Percentiles rank a stretch among this genome's conserved stretches.
phyloP scores from a whole-genome alignment of 441 rosid genomes.

The Populus hybrid region DNA sequence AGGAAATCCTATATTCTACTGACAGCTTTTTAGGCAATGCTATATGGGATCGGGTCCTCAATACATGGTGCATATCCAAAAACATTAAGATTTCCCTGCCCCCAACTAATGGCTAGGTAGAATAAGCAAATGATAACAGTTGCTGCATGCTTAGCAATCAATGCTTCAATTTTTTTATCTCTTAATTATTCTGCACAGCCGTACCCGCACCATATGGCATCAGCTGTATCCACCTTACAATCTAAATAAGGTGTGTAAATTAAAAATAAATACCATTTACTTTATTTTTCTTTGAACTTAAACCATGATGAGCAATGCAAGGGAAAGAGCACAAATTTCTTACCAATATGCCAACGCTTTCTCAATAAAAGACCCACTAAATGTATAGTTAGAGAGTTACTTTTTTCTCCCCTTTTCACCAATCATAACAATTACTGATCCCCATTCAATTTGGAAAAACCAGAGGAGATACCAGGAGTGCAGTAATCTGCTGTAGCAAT shows the following conservation, averaged over 20 bases:
- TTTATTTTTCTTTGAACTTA: neutral
- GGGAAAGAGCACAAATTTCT: neutral
- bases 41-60: neutral
- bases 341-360: neutral
- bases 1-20: neutral
- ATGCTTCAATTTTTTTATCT: neutral
- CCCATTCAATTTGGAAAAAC: neutral
- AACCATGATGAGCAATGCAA: neutral
- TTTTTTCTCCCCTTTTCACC: neutral
- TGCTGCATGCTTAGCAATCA: neutral
- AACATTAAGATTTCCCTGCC: neutral
- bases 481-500: neutral
- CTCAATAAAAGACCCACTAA: neutral
- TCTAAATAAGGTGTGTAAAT: neutral
- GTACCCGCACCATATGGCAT: neutral
- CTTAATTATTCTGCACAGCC: neutral
- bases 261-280: neutral
- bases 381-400: neutral
- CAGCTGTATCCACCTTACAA: neutral
- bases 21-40: neutral
- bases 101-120: neutral
- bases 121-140: neutral
- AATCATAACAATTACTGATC: neutral
- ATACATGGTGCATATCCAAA: neutral
- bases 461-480: neutral